Base-by-base conservation (phyloP, 768 basidiomycete genomes). In the Galerina marginata region DNA sequence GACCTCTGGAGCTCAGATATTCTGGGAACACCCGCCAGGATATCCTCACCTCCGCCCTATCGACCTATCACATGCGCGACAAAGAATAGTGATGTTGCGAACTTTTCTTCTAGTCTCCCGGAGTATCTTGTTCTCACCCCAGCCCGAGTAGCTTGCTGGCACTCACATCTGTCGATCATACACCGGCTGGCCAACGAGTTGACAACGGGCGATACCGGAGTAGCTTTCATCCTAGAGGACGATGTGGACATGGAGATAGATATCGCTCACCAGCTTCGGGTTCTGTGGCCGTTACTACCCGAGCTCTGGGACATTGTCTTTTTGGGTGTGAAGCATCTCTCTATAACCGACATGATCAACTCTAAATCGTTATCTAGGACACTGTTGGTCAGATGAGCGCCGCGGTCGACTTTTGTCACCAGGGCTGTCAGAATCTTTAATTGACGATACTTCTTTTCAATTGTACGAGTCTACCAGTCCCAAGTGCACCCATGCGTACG, bases 211-310 rank as follows among this genome's bases (percentile, higher is more conserved):
- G 52, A 49, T 3, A 65, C 75, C 57, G 77, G 77, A 9, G 75
- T 82, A 2, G 76, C 79, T 0, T 58, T 92, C 9, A 78, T 92
- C n/a, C 75, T 92, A 6, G 91, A 92, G 71, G 92, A 92, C 67
- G 92, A 93, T 62, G 75, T 93, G 9, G 89, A 93, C 68, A 87
- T 92, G 84, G 91, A 93, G 73, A 76, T 71, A 33, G 84, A 91
- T 63, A 81, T 89, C 11, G 64, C 74, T 5, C 55, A 67, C 14
- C 80, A 83, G 26, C 68, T 82, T 16, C 54, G 20, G 37, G 40
- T 56, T n/a, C 62, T 89, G 40, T 90, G 87, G 88, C 53, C 61
- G 4, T 68, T 70, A 9, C 69, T 92, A 29, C 91, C 91, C 6
- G 43, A 38, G 1, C 77, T 83, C 14, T 92, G 91, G 91, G 91